Evolutionary conservation across 2,329 filamentous ascomycete genomes (phyloP).

Genomic region (Beauveria pseudobassiana): DNA sequence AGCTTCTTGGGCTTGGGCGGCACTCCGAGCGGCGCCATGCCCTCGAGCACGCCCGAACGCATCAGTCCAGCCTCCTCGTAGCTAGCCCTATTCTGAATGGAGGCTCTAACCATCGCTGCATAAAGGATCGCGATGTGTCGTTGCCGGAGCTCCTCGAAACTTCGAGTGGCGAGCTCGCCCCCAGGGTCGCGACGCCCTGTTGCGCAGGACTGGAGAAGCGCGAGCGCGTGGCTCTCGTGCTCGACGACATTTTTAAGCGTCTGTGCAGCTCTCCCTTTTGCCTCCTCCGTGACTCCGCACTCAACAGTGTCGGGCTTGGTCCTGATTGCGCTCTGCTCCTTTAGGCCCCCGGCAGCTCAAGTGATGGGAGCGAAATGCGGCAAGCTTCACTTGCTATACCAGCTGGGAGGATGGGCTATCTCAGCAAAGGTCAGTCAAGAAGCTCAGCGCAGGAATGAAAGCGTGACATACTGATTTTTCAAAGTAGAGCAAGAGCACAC

Average conservation of each 20-base stretch:
- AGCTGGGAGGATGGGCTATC: not conserved
- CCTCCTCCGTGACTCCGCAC: constrained; percentile 1
- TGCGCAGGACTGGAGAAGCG: constrained; percentile 49
- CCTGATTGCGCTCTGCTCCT: not conserved
- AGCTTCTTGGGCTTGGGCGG: constrained; percentile 52
- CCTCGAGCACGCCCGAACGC: constrained; percentile 68
- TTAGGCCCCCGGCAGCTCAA: not conserved
- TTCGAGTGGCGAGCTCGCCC: constrained; percentile 28
- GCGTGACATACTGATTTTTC: not conserved
- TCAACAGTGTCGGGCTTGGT: not conserved
- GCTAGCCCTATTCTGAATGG: constrained; percentile 56
- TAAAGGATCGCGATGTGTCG: constrained; percentile 38
- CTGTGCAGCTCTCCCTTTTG: constrained; percentile 14
- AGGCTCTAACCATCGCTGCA: constrained; percentile 52
- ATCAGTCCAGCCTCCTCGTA: constrained; percentile 72
- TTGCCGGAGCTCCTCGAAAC: constrained; percentile 27
- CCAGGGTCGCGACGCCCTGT: constrained; percentile 9
- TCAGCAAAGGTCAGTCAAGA: not conserved
- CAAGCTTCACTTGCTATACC: constrained; percentile 1
- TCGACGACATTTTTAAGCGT: constrained; percentile 31
- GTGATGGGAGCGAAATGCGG: not conserved
- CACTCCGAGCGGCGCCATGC: constrained; percentile 75
- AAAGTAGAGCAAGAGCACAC: not conserved
- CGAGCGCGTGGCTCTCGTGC: constrained; percentile 45
- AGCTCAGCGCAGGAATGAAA: not conserved